Evolutionary conservation across 345 rosid genomes (phyloP), one percentile per base, ranked within the genome.

Genomic region (Eucalyptus brandiana): DNA sequence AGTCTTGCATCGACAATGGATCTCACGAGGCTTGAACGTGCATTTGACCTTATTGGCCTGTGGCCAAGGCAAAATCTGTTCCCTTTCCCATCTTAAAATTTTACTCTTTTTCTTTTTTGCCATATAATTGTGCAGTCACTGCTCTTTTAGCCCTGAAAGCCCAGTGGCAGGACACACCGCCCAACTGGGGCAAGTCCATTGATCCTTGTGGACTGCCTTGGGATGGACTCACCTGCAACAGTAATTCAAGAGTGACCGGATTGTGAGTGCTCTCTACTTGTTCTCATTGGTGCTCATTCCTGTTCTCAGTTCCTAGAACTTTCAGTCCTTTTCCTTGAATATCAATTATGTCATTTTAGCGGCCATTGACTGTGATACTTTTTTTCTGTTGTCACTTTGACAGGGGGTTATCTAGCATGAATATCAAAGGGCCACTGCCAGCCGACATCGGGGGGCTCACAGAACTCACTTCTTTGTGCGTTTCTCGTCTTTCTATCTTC

Each of bases 131-230:
- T 76, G 91, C 94, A 97, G 99, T 92, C 58, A 97, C 96, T 9
- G 95, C 94, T 53, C 94, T 97, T 53, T 95, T 94, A 87, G 97
- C 99, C 51, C 92, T 98, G 92, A 96, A 93, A 93, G 93, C 95
- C 90, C 89, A 93, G 45, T 98, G 99, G 99, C 87, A 93, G 89
- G 96, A 94, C 91, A 92, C 93, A 30, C 99, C 99, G 1, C 96
- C 97, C 45, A 95, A 93, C 89, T 98, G 99, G 99, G 92, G 86
- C 86, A 94, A 89, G 24, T 93, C 97, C 34, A 92, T 92, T 69
- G 99, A 96, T 91, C 99, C 99, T 26, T 98, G 99, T 91, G 96
- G 95, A 89, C 88, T 90, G 89, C 95, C 94, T 81, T 98, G 99
- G 99, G 99, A 97, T 91, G 99, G 99, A 87, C 92, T 98, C 91